These are phyloP conservation scores for Daldinia bambusicola DNA, from an alignment of 495 filamentous ascomycete species.

Conservation along the genomic window DNA sequence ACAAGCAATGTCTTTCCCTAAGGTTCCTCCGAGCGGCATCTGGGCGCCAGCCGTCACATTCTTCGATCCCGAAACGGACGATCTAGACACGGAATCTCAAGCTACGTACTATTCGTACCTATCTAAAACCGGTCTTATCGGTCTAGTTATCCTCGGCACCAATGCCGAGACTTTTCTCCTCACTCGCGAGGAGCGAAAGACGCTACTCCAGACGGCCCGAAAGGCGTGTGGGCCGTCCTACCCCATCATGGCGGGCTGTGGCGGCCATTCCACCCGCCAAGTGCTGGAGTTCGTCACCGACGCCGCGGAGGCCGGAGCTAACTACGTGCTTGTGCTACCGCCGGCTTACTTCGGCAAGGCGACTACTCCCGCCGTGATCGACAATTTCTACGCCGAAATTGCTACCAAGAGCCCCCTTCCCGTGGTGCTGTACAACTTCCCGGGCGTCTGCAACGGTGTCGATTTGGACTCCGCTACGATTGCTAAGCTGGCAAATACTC, in stretches of 20 bases:
- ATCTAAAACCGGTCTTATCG: constrained; percentile 62
- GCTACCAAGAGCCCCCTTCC: constrained; percentile 62
- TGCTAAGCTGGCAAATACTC: constrained; percentile 58
- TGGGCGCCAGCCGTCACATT: constrained; percentile 62
- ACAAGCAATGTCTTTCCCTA: constrained; percentile 45
- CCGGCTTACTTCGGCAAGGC: constrained; percentile 72
- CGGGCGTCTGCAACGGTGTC: constrained; percentile 75
- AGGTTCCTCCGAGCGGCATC: constrained; percentile 54
- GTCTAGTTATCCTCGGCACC: constrained; percentile 70
- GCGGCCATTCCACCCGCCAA: constrained; percentile 72
- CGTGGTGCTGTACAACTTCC: constrained; percentile 77
- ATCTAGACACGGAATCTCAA: constrained; percentile 60
- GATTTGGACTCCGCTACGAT: constrained; percentile 74
- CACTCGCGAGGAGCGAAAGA: constrained; percentile 67
- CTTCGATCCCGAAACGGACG: constrained; percentile 65
- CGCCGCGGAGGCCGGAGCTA: constrained; percentile 65
- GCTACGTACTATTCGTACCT: constrained; percentile 67
- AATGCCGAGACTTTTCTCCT: constrained; percentile 74
- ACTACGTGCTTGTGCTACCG: constrained; percentile 70
- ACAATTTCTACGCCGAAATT: constrained; percentile 69
- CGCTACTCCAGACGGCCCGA: constrained; percentile 63
- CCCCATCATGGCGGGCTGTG: constrained; percentile 71
- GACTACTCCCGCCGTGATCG: constrained; percentile 66
- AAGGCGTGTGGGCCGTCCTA: constrained; percentile 60
- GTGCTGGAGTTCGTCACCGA: constrained; percentile 68